phyloP scores from a whole-genome alignment of 257 asterid species.

The Leonotis leonurus region DNA sequence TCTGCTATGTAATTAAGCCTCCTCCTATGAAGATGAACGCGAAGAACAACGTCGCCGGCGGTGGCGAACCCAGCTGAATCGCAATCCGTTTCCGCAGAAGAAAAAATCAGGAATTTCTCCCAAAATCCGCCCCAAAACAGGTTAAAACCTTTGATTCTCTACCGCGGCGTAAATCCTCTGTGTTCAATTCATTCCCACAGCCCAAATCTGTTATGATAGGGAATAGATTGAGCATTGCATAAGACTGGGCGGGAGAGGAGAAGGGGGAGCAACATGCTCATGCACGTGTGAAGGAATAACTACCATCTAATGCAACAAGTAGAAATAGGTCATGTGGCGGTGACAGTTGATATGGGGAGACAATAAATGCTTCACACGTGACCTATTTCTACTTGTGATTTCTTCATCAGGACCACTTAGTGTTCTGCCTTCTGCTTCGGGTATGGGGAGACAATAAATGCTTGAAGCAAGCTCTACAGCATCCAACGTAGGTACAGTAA shows the following conservation, averaged over 20 bases:
- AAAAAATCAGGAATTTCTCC: neutral
- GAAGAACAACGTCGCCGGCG: conserved; percentile 17
- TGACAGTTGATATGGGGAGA: too few relatives aligned
- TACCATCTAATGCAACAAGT: too few relatives aligned
- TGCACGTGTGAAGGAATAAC: too few relatives aligned
- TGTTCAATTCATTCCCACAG: conserved; percentile 53
- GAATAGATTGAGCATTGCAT: too few relatives aligned
- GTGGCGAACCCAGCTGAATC: conserved; percentile 3
- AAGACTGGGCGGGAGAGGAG: too few relatives aligned
- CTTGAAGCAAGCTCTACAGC: conserved; percentile 47
- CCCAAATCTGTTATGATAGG: too few relatives aligned
- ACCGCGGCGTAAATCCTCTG: conserved; percentile 35
- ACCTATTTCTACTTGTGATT: too few relatives aligned
- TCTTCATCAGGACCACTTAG: too few relatives aligned
- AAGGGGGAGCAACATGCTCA: too few relatives aligned
- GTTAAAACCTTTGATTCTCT: conserved; percentile 25
- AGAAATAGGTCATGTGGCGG: too few relatives aligned
- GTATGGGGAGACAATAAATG: conserved; percentile 57
- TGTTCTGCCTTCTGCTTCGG: conserved; percentile 46
- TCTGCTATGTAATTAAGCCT: conserved; percentile 68
- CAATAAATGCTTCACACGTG: too few relatives aligned
- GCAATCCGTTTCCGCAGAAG: conserved; percentile 1
- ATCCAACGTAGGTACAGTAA: conserved; percentile 19
- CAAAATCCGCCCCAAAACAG: conserved; percentile 18
- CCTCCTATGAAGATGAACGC: conserved; percentile 72